Base-by-base conservation (phyloP, 163 green algal species). In the Scenedesmus sp. region DNA sequence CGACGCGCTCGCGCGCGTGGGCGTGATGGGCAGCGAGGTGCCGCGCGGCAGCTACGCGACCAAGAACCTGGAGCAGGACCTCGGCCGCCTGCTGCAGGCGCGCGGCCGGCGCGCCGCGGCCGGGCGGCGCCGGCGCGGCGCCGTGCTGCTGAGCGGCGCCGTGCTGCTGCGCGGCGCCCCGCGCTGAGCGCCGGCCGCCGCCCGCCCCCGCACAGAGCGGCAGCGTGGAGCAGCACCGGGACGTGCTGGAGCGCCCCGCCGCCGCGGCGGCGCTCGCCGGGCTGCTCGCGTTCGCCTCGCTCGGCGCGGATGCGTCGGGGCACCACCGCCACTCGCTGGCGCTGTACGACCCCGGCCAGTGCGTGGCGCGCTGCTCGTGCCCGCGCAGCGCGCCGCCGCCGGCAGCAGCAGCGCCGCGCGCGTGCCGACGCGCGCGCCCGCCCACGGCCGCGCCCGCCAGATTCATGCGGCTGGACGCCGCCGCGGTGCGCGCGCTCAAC, bases 391-490 rank as follows among this genome's bases (percentile, higher is more conserved):
- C 17, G 48, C 18, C 15, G 48, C 18, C 39, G 39, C 39, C 6
- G 39, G 39, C 39, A 47, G 39, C 39, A 15, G 39, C 39, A 47
- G 39, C 39, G 39, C 39, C 10, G 39, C 10, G 39, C 39, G 39
- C 10, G 7, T 47, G 39, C 39, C 39, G 7, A n/a, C n/a, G n/a
- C 22, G 53, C 53, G 7, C 9, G 6, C 24, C 14, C n/a, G n/a
- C 24, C n/a, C n/a, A 22, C 4, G 17, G 4, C 39, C 6, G 11
- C 60, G 5, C 7, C 20, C 4, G 33, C 9, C 63, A 81, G 85
- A 34, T 94, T 89, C 85, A 98, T 98, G 95, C 90, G 94, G 15
- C 80, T 98, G 64, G 94, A 98, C 63, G 87, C 90, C 4, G 89
- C 94, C 17, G 95, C 96, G 5, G 83, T 95, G 80, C 80, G 86